Percentiles rank a stretch among this genome's conserved stretches.
These are phyloP conservation scores for Penicillium sp. DNA, from an alignment of 2,329 filamentous ascomycete species.

Conservation along the genomic window DNA sequence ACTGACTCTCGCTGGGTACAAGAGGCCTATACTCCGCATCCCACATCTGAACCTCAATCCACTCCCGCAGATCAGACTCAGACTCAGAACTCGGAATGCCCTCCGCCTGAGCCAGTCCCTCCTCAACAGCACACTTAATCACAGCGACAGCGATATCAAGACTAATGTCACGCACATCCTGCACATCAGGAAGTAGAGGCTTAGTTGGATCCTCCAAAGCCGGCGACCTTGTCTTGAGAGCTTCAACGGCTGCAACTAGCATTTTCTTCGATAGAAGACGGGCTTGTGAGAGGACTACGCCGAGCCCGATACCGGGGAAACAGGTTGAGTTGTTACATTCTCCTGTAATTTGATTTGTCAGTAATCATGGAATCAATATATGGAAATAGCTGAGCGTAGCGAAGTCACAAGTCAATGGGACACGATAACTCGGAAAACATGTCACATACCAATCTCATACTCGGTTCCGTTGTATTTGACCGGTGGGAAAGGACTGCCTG, in stretches of 20 bases:
- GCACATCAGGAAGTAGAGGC: conserved; percentile 72
- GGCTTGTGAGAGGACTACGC: conserved; percentile 66
- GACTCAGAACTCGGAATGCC: conserved; percentile 55
- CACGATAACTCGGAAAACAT: no score
- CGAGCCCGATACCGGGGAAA: conserved; percentile 82
- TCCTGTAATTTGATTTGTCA: conserved; percentile 50
- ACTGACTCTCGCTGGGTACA: conserved; percentile 7
- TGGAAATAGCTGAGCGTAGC: no score
- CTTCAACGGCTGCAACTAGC: conserved; percentile 74
- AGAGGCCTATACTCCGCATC: conserved; percentile 37
- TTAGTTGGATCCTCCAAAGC: conserved; percentile 61
- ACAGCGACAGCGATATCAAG: conserved; percentile 73
- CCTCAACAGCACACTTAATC: conserved; percentile 65
- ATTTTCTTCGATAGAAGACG: conserved; percentile 68
- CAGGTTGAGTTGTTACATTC: conserved; percentile 88
- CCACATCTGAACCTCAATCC: conserved; percentile 45
- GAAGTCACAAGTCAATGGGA: no score
- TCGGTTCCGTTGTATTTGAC: conserved; percentile 58
- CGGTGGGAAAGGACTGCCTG: conserved; percentile 75
- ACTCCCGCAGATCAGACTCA: conserved; percentile 36
- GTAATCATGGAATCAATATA: no score
- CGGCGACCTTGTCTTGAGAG: conserved; percentile 67
- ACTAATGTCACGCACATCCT: conserved; percentile 69
- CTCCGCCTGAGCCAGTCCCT: conserved; percentile 62
- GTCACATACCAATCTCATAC: conserved; percentile 54